These are phyloP conservation scores for Starmerella sp. DNA, from an alignment of 805 yeast genomes.

Conservation along the genomic window DNA sequence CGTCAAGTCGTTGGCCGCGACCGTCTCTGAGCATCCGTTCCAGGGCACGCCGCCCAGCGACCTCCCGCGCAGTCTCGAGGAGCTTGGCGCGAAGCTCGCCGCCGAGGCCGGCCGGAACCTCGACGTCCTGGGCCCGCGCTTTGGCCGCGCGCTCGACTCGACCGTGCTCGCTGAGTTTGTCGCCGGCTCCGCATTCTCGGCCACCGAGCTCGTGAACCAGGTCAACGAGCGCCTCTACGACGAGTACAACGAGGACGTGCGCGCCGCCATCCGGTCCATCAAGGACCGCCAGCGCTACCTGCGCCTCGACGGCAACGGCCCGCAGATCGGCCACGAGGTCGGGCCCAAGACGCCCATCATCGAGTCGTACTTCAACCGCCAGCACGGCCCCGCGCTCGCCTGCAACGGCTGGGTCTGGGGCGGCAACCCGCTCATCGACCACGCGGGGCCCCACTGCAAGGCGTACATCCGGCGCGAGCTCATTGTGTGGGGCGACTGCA, in stretches of 20 bases:
- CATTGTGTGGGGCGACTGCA: constrained; percentile 96
- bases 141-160: constrained; percentile 43
- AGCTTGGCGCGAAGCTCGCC: constrained; percentile 37
- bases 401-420: constrained; percentile 99
- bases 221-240: constrained; percentile 62
- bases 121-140: constrained; percentile 41
- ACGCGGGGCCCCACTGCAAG: constrained; percentile 68
- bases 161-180: constrained; percentile 44
- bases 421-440: constrained; percentile 85
- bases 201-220: constrained; percentile 51
- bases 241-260: constrained; percentile 63
- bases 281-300: constrained; percentile 65
- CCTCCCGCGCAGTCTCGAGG: constrained; percentile 26
- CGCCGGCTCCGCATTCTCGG: constrained; percentile 24
- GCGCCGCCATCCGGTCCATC: constrained; percentile 55
- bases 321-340: constrained; percentile 54
- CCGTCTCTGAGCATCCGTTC: constrained; percentile 21
- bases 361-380: constrained; percentile 78
- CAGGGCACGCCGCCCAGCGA: constrained; percentile 39
- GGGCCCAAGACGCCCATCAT: constrained; percentile 50
- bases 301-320: constrained; percentile 73
- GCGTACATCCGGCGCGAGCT: constrained; percentile 86
- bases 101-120: constrained; percentile 32
- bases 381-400: constrained; percentile 43
- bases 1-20: constrained; percentile 34